Conservation (phyloP, 768 basidiomycete species). For the Suillus hirtellus region DNA sequence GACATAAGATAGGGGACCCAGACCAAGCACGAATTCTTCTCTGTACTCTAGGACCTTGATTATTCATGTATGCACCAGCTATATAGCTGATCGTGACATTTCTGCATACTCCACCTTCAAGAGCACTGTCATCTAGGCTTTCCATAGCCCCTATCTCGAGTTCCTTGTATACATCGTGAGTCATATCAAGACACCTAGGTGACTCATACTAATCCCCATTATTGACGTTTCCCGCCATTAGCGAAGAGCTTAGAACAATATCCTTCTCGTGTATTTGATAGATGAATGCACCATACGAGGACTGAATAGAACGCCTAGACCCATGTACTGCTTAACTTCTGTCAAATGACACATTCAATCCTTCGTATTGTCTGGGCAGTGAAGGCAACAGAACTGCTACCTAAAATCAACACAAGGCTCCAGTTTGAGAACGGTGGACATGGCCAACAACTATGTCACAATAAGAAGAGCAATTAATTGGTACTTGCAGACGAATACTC, state of each 20-base stretch:
- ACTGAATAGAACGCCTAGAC: background rate
- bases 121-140: too few relatives aligned
- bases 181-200: too few relatives aligned
- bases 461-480: background rate
- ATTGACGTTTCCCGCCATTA: too few relatives aligned
- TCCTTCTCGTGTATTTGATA: slow-evolving; percentile 39
- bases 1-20: background rate
- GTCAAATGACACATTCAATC: background rate
- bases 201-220: too few relatives aligned
- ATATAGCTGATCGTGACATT: too few relatives aligned
- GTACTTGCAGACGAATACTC: slow-evolving; percentile 3
- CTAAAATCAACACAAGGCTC: background rate
- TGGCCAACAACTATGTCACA: background rate
- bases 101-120: too few relatives aligned
- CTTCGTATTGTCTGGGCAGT: background rate
- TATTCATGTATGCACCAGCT: too few relatives aligned
- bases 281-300: slow-evolving; percentile 13
- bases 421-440: background rate
- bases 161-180: too few relatives aligned
- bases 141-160: too few relatives aligned
- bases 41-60: background rate
- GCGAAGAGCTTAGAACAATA: background rate
- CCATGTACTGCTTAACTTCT: background rate
- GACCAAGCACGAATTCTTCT: background rate
- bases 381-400: background rate